Base-by-base conservation (phyloP, 129 eudicot species). In the Logfia minima region DNA sequence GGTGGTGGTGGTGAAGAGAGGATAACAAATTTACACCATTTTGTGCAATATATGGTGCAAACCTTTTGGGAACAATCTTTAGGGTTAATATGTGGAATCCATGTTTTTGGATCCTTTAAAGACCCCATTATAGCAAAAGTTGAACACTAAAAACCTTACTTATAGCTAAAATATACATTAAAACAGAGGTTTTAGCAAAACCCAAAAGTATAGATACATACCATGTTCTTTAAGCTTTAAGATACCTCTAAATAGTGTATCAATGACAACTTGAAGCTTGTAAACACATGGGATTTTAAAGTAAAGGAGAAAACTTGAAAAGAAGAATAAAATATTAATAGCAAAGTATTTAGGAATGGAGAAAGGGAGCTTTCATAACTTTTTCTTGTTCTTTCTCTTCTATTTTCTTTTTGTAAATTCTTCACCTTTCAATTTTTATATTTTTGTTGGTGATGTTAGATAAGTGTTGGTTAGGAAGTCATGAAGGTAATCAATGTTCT, bases 41-140 rank as follows among this genome's bases (percentile, higher is more conserved):
- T 83, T 41, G 88, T 86, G 80, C 97, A 92, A 74, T 81, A 82
- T 74, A 82, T 56, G 75, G 82, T 87, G 79, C 97, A 92, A 48
- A 89, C 71, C 29, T 89, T 85, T 23, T 85, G 82, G 32, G 96
- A 85, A 76, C 97, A 92, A 71, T 89, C 91, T 71, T 81, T 83
- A 17, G 89, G 84, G 71, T 82, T 85, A 73, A 87, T 82, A 62
- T 85, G 77, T 17, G 92, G 96, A 39, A 81, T 85, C 89, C 87
- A 87, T 70, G 86, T 55, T 78, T 87, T 89, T 26, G 92, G 88
- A 64, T 79, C 86, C 60, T 65, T 81, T 48, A 85, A 70, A 74
- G 85, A 73, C 39, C 85, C 92, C 90, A 87, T 85, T 8, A 31
- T 21, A 41, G 5, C 41, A 55, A 2, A 66, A 73, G 24, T 39